phyloP scores from a whole-genome alignment of 805 yeast species.

The Candida maris region DNA sequence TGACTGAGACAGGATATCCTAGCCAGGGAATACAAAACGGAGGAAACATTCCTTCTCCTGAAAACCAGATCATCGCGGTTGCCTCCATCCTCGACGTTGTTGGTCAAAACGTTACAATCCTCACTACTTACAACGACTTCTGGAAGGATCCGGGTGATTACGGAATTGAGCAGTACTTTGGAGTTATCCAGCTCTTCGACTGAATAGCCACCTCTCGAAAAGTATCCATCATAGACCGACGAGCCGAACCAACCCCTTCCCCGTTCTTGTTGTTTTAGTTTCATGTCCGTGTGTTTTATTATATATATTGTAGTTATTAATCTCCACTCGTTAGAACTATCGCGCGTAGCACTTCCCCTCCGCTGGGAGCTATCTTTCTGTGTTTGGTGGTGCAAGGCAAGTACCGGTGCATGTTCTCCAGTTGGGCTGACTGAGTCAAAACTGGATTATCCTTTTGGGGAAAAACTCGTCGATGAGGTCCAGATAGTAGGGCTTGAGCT shows the following conservation, averaged over 20 bases:
- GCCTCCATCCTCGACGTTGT: slow-evolving; percentile 54
- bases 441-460: slow-evolving; percentile 54
- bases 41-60: slow-evolving; percentile 62
- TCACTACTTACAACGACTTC: slow-evolving; percentile 77
- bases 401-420: too few species aligned
- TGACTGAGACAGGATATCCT: slow-evolving; percentile 92
- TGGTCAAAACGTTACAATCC: slow-evolving; percentile 60
- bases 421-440: slow-evolving; percentile 39
- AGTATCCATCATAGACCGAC: too few species aligned
- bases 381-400: too few species aligned
- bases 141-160: slow-evolving; percentile 87
- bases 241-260: too few species aligned
- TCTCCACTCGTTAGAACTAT: too few species aligned
- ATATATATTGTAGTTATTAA: too few species aligned
- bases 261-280: too few species aligned
- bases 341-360: too few species aligned
- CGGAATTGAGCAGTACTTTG: slow-evolving; percentile 85
- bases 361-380: too few species aligned
- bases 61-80: slow-evolving; percentile 71
- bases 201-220: too few species aligned
- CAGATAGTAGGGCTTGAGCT: slow-evolving; percentile 53
- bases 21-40: slow-evolving; percentile 71
- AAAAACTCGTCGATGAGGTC: slow-evolving; percentile 66
- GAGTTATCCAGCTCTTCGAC: slow-evolving; percentile 43
- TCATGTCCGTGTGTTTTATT: too few species aligned